Percentiles rank a stretch among this genome's conserved stretches.
phyloP scores from a whole-genome alignment of 345 rosid genomes.

The Salix exigua region DNA sequence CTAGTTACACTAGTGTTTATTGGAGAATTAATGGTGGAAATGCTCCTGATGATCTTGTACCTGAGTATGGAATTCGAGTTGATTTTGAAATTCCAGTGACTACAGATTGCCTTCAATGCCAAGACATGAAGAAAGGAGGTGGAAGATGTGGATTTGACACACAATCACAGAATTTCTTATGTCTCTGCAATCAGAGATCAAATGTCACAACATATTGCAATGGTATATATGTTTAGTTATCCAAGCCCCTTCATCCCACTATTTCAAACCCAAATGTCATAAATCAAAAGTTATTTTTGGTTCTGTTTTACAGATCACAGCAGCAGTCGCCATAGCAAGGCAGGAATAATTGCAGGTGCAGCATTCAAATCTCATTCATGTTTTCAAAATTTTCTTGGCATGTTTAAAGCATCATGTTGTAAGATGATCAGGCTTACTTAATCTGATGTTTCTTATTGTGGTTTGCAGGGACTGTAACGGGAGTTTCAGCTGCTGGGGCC shows the following conservation, averaged over 20 bases:
- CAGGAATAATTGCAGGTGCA: slow-evolving; percentile 54
- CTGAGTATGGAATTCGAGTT: slow-evolving; percentile 78
- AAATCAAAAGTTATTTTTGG: not conserved
- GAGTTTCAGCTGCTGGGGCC: slow-evolving; percentile 70
- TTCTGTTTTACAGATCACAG: slow-evolving; percentile 35
- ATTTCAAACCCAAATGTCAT: not conserved
- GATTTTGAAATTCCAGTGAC: slow-evolving; percentile 83
- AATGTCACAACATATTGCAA: slow-evolving; percentile 67
- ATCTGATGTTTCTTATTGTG: not conserved
- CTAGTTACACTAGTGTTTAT: slow-evolving; percentile 73
- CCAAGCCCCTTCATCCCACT: not conserved
- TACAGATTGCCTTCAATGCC: slow-evolving; percentile 69
- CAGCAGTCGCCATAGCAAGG: slow-evolving; percentile 31
- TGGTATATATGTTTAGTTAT: slow-evolving; percentile 34
- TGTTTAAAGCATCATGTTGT: not conserved
- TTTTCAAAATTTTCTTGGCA: not conserved
- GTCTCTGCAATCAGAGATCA: slow-evolving; percentile 50
- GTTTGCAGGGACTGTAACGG: slow-evolving; percentile 59
- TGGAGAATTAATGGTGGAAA: slow-evolving; percentile 61
- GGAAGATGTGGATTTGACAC: slow-evolving; percentile 75
- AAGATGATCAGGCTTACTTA: not conserved
- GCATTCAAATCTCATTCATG: not conserved
- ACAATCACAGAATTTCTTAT: slow-evolving; percentile 52
- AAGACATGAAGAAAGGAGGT: slow-evolving; percentile 67
- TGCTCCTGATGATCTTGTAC: slow-evolving; percentile 56